phyloP scores from a whole-genome alignment of 306 rosid species.

The Prunus mira region DNA sequence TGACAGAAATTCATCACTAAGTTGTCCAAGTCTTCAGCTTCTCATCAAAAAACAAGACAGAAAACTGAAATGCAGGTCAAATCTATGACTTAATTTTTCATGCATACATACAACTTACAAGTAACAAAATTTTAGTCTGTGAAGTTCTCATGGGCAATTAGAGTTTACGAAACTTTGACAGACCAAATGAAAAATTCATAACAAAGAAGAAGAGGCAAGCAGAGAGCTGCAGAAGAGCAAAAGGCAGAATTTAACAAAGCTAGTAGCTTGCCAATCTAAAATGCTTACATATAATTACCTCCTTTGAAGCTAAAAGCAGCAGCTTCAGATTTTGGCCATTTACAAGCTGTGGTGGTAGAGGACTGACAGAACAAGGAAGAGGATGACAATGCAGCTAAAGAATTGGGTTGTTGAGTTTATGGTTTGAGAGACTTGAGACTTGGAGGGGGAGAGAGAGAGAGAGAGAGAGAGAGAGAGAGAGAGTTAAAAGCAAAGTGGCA shows the following conservation, averaged over 20 bases:
- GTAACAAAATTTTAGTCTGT: too few species aligned
- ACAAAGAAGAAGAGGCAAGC: not conserved
- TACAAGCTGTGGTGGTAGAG: not conserved
- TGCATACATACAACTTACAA: not conserved
- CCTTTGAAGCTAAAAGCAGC: not conserved
- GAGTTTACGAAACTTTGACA: not conserved
- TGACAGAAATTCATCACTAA: not conserved
- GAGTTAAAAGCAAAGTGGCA: not conserved
- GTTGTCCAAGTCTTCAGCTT: not conserved
- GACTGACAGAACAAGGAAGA: not conserved
- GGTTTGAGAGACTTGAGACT: not conserved
- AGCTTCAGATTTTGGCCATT: constrained; percentile 11
- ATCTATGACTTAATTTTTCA: not conserved
- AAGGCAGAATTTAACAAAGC: not conserved
- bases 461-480: not conserved
- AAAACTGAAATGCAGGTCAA: not conserved
- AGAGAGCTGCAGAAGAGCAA: not conserved
- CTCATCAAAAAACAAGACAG: not conserved
- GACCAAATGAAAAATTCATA: not conserved
- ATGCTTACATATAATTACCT: not conserved
- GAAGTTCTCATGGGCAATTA: too few species aligned
- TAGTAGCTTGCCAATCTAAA: not conserved
- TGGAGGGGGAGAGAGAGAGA: not conserved
- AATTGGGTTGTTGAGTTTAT: not conserved
- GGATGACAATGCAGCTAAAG: not conserved